phyloP scores from a whole-genome alignment of 768 basidiomycete genomes.

The Naganishia vishniacii region DNA sequence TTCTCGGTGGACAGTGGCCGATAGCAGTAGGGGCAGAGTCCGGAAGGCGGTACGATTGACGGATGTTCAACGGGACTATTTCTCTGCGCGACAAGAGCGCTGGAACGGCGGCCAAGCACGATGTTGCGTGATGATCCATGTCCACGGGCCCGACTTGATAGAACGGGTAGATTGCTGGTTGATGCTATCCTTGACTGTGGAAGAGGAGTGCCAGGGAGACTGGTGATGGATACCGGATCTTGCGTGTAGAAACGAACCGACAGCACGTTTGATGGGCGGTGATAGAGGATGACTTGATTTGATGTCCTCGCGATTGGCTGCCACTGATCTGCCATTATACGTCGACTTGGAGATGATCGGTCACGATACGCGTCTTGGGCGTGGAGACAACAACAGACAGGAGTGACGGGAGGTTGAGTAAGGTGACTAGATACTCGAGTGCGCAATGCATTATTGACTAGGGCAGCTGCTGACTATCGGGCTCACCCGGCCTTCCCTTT shows the following conservation, averaged over 20 bases:
- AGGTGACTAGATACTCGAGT: too few species aligned
- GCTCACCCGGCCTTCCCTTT: too few species aligned
- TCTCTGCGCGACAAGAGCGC: neutral
- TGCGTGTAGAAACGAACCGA: conserved; percentile 28
- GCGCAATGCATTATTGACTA: too few species aligned
- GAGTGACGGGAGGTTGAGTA: too few species aligned
- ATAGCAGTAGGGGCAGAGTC: conserved; percentile 41
- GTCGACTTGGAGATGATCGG: neutral
- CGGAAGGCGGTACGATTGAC: neutral
- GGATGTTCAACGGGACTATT: neutral
- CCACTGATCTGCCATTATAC: neutral
- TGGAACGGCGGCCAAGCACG: neutral
- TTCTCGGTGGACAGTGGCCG: conserved; percentile 31
- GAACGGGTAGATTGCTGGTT: conserved; percentile 23
- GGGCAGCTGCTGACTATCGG: too few species aligned
- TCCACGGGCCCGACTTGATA: neutral
- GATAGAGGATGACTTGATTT: conserved; percentile 45
- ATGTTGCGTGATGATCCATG: neutral
- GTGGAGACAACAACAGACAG: too few species aligned
- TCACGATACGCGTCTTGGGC: too few species aligned
- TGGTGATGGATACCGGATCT: conserved; percentile 8
- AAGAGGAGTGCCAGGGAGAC: neutral
- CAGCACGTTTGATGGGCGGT: conserved; percentile 42
- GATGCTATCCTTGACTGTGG: conserved; percentile 21
- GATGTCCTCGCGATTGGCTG: conserved; percentile 40